Evolutionary conservation across 2,329 filamentous ascomycete species (phyloP), one percentile per base, ranked within the genome.

Genomic region (Fusarium sp.): DNA sequence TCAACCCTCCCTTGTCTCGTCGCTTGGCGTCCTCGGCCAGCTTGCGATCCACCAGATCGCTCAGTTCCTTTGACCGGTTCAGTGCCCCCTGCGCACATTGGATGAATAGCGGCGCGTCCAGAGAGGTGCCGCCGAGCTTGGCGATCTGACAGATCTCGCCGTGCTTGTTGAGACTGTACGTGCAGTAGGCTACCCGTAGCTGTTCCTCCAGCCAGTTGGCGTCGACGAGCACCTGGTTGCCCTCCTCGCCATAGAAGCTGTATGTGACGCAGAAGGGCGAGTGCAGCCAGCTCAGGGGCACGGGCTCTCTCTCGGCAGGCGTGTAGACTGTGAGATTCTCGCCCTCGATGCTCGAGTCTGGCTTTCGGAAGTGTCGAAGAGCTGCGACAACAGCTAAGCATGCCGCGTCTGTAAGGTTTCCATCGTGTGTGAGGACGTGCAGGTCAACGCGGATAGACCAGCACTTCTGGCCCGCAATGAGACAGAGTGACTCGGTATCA

Each of bases 401-500:
- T 25, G 94, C 90, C 4, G 93, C 92, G 82, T 98, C 96, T 38
- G 97, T 90, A 47, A 99, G 87, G 77, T 95, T 96, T 63, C 97
- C 97, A 81, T 98, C 96, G 81, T 95, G 94, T 60, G 95, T 93
- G 54, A 98, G 89, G 56, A 98, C 91, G 83, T 99, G 97, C 25
- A 98, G 90, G 82, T 98, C 96, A 22, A 94, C 95, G 67, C 96
- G 92, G 72, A 99, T 89, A 70, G 93, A 93, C 91, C 97, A 99
- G 86, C 94, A 97, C 83, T 97, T 98, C 69, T 93, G 88, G 9
- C 94, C 95, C 12, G 97, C 95, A 32, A 98, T 88, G 25, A 99
- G 94, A 83, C 97, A 99, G 52, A 99, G 89, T 5, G 95, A 98
- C 84, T 99, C 97, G 37, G 95, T 98, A 82, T 98, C 96, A 45